Evolutionary conservation across 306 rosid genomes (phyloP), one percentile per base, ranked within the genome.

Genomic region (Amphicarpaea edgeworthii): DNA sequence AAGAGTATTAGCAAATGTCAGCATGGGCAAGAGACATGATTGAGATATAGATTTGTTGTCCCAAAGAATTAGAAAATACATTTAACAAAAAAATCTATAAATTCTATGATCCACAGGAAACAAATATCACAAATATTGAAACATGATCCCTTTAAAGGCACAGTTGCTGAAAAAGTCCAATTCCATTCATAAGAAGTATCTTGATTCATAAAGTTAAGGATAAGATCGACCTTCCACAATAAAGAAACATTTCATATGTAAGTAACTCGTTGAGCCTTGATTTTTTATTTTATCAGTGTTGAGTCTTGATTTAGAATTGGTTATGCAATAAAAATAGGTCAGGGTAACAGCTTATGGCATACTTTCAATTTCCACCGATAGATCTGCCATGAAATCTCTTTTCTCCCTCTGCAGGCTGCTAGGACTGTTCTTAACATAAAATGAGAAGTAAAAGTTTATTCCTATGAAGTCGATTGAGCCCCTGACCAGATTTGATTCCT

Each of bases 391-490:
- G 32, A 10, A 47, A 24, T 73, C 78, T 77, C 88, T 73, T 5
- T n/a, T 10, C 50, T 79, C 43, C 14, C 9, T 17, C 23, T 11
- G 61, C 11, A 61, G 20, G 65, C 51, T 80, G 24, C 10, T 2
- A 9, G 84, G 66, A 63, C 49, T 10, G 65, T 86, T 84, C 49
- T 86, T 83, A 63, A 72, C 53, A 9, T 17, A 42, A 3, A 9
- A 2, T n/a, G 70, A 38, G 34, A 0, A 2, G 72, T 89, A 92
- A 79, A 73, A 79, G 41, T 78, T 84, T 15, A 90, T 12, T 49
- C 96, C 96, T 1, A 85, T 3, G 82, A 90, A 92, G 49, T 90
- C 97, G 24, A 79, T 81, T 28, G 93, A 86, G 7, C 79, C 88
- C 61, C 30, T 86, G 2, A 92, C 82, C 38, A 81, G 20, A 71